A percentile compares a stretch with the other conserved stretches of the same genome.
phyloP scores from a whole-genome alignment of 163 green algal species.

The Prototheca cutis region DNA sequence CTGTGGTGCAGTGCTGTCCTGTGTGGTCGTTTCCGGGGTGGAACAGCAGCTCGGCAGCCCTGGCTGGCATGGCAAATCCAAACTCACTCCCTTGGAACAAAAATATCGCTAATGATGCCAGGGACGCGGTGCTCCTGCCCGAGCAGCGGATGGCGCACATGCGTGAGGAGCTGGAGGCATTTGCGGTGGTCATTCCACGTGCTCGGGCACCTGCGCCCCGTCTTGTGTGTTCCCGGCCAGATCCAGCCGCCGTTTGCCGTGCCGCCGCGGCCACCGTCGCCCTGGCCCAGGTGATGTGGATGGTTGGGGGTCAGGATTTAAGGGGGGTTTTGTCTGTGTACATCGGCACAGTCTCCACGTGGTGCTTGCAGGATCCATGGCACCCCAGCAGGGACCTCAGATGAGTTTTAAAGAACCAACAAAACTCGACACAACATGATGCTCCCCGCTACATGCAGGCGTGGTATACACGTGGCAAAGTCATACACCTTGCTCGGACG shows the following conservation, averaged over 20 bases:
- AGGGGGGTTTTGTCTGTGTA: background rate
- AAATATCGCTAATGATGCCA: too few relatives aligned
- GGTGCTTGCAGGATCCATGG: too few relatives aligned
- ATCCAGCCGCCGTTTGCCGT: constrained; percentile 19
- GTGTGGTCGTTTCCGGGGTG: too few relatives aligned
- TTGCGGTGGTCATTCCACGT: constrained; percentile 74
- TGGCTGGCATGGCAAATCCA: too few relatives aligned
- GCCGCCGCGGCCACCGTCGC: constrained; percentile 12
- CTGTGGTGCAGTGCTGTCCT: too few relatives aligned
- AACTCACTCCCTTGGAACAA: too few relatives aligned
- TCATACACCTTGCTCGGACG: constrained; percentile 57
- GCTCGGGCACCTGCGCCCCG: constrained; percentile 24
- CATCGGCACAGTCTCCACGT: too few relatives aligned
- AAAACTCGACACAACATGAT: too few relatives aligned
- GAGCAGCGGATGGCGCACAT: constrained; percentile 22
- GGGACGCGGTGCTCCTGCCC: constrained; percentile 24
- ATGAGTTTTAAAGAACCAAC: too few relatives aligned
- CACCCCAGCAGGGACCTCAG: too few relatives aligned
- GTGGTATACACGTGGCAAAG: constrained; percentile 16
- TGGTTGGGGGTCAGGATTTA: background rate
- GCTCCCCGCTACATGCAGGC: constrained; percentile 3
- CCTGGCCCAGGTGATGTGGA: constrained; percentile 1
- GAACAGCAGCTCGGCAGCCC: too few relatives aligned
- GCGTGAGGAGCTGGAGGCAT: constrained; percentile 43
- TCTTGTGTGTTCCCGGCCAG: constrained; percentile 27